Conservation (phyloP, 306 rosid genomes). For the Lablab purpureus region DNA sequence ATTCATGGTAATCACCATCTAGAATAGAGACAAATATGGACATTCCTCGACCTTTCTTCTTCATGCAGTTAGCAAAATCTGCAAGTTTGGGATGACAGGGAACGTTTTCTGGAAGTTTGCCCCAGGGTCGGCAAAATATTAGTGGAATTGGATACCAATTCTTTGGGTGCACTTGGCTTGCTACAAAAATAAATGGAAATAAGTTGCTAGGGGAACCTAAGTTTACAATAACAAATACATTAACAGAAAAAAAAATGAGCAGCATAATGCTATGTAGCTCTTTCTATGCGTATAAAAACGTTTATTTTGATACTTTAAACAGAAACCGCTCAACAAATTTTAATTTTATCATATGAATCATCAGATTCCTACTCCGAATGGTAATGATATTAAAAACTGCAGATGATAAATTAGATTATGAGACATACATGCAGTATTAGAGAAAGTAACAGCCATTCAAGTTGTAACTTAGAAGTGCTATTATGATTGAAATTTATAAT, state of each 20-base stretch:
- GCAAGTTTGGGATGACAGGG: slow-evolving; percentile 99
- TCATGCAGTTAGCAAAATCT: slow-evolving; percentile 97
- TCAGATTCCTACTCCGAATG: slow-evolving; percentile 12
- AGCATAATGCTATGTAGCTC: not conserved
- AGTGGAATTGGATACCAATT: slow-evolving; percentile 99
- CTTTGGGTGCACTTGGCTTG: slow-evolving; percentile 97
- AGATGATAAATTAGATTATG: slow-evolving; percentile 31
- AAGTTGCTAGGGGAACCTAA: slow-evolving; percentile 35
- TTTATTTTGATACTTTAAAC: slow-evolving; percentile 6
- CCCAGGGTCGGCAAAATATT: slow-evolving; percentile 99
- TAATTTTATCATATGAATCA: slow-evolving; percentile 2
- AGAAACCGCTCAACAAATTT: slow-evolving; percentile 15
- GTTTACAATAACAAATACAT: slow-evolving; percentile 9
- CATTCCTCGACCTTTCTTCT: slow-evolving; percentile 99
- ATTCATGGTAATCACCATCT: slow-evolving; percentile 95
- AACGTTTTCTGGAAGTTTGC: slow-evolving; percentile 96
- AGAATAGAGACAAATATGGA: slow-evolving; percentile 91
- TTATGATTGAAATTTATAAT: slow-evolving; percentile 16
- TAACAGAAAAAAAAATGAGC: not conserved
- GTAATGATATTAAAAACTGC: not conserved
- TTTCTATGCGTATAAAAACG: not conserved
- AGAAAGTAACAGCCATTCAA: slow-evolving; percentile 29
- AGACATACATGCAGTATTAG: slow-evolving; percentile 31
- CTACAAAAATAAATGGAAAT: slow-evolving; percentile 57
- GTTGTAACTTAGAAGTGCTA: slow-evolving; percentile 28